Evolutionary conservation across 495 filamentous ascomycete species (phyloP), one percentile per base, ranked within the genome.

Genomic region (Apiosordaria backusii): DNA sequence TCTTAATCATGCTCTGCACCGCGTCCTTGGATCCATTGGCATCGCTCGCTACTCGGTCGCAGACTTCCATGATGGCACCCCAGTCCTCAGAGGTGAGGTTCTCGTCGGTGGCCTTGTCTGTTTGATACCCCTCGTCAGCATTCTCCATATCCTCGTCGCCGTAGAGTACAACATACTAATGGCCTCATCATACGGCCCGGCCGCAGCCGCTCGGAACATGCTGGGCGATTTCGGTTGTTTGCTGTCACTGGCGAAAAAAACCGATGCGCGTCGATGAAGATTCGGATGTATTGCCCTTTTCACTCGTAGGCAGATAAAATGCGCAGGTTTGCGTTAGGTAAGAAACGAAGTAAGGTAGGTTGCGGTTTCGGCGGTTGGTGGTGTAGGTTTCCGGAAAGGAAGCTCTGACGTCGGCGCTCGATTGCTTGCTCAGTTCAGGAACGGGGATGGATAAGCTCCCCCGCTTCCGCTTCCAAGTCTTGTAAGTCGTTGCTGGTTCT

Each of bases 11-110:
- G 66, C 91, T 90, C 67, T 92, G 91, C 67, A 98, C 92, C 19
- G 88, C 93, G 81, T 98, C 94, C 80, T 96, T 97, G 61, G 92
- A 84, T 54, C 93, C 86, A 74, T 81, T 84, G 55, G 75, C 61
- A 63, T 84, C 78, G 61, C 74, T 79, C 26, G 74, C 80, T 53
- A 97, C 95, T 74, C 92, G 93, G 78, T 99, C 95, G 84, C 94
- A 97, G 64, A 98, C 93, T 84, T 99, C 95, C 78, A 99, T 89
- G 77, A 99, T 99, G 76, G 89, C 93, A 72, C 95, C 95, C 95
- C 95, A 99, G 79, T 98, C 97, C 82, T 98, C 96, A 54, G 90
- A 91, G 9, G 95, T 98, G 74, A 97, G 86, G 76, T 97, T 99
- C 84, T 99, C 95, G 77, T 99, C 95, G 59, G 95, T 99, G 77